Evolutionary conservation across 495 filamentous ascomycete genomes (phyloP).

Genomic region (Annulohypoxylon moriforme): DNA sequence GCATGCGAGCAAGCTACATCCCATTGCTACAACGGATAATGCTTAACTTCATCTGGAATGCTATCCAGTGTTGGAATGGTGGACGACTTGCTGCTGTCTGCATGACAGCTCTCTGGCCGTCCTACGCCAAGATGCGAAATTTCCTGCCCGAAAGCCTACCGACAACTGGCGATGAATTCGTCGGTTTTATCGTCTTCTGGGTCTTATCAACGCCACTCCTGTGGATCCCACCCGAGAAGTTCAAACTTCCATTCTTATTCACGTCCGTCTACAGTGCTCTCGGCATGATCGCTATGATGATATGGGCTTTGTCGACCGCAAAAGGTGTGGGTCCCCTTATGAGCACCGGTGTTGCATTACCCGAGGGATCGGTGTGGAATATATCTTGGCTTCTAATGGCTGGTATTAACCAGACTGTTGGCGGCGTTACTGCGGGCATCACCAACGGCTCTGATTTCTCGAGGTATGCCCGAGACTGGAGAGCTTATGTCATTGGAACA

Average conservation of each 20-base stretch:
- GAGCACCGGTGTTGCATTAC: constrained; percentile 37
- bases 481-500: constrained; percentile 50
- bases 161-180: constrained; percentile 55
- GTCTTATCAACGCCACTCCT: constrained; percentile 53
- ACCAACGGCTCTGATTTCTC: constrained; percentile 57
- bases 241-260: constrained; percentile 51
- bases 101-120: constrained; percentile 56
- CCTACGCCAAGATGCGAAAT: constrained; percentile 55
- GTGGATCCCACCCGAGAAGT: constrained; percentile 57
- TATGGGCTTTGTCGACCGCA: constrained; percentile 52
- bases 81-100: constrained; percentile 49
- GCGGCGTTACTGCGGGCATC: constrained; percentile 52
- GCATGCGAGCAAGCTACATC: constrained; percentile 42
- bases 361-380: constrained; percentile 37
- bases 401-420: constrained; percentile 50
- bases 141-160: constrained; percentile 53
- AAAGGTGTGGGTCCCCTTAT: constrained; percentile 50
- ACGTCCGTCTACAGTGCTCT: constrained; percentile 46
- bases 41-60: constrained; percentile 47
- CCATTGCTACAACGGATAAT: constrained; percentile 41
- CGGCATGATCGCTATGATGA: constrained; percentile 53
- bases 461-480: constrained; percentile 46
- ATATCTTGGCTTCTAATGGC: constrained; percentile 51
- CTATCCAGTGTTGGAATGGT: constrained; percentile 46
- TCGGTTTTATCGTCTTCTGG: constrained; percentile 57